Conservation (phyloP, 176 grass and related monocot genomes). For the Eragrostis nindensis region DNA sequence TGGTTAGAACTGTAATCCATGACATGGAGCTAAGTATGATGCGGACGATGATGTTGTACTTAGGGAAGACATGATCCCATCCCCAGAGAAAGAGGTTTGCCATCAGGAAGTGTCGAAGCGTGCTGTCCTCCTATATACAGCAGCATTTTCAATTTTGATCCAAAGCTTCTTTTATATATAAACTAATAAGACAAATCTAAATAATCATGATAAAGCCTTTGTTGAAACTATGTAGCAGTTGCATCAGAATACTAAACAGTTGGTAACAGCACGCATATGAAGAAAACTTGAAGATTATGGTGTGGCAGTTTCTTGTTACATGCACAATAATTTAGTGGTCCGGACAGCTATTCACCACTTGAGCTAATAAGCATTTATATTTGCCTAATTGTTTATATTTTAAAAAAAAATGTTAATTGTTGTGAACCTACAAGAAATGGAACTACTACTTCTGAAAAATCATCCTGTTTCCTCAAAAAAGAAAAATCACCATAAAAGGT, state of each 20-base stretch:
- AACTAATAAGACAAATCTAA: not conserved
- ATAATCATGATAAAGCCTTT: no score
- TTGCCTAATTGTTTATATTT: no score
- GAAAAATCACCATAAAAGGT: no score
- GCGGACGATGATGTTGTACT: slow-evolving; percentile 31
- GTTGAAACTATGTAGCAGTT: not conserved
- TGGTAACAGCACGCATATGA: not conserved
- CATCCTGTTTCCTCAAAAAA: no score
- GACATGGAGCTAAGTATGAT: slow-evolving; percentile 49
- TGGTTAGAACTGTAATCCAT: slow-evolving; percentile 43
- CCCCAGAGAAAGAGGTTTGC: slow-evolving; percentile 36
- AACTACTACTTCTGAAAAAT: not conserved
- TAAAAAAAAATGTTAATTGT: no score
- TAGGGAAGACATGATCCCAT: no score
- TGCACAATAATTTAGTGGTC: no score
- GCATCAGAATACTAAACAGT: not conserved
- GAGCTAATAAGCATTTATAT: no score
- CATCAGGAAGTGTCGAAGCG: slow-evolving; percentile 14
- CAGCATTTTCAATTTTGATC: not conserved
- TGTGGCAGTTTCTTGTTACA: not conserved
- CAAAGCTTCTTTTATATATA: not conserved
- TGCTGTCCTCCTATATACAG: slow-evolving; percentile 29
- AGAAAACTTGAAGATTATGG: not conserved
- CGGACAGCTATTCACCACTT: no score
- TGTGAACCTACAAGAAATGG: not conserved